phyloP scores from a whole-genome alignment of 2,329 filamentous ascomycete species.

The Cladosporium sp. region DNA sequence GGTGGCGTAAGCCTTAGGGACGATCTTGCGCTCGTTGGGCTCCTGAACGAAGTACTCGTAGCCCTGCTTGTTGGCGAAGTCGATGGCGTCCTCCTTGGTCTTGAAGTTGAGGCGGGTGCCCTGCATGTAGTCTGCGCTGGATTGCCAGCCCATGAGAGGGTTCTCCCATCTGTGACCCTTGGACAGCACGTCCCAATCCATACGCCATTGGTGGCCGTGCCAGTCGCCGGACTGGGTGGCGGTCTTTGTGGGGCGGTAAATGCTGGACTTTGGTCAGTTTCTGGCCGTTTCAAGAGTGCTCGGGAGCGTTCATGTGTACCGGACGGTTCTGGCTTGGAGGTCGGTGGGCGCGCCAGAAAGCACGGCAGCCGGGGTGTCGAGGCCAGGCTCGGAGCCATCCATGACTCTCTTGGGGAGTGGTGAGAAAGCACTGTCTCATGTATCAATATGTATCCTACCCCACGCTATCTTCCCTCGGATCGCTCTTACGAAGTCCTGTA shows the following conservation, averaged over 20 bases:
- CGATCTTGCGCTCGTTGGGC: slow-evolving; percentile 78
- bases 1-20: slow-evolving; percentile 92
- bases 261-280: slow-evolving; percentile 49
- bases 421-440: slow-evolving; percentile 65
- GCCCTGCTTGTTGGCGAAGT: slow-evolving; percentile 95
- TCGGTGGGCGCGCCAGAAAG: slow-evolving; percentile 90
- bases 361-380: slow-evolving; percentile 71
- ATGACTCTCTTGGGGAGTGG: slow-evolving; percentile 84
- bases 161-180: slow-evolving; percentile 99
- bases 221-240: slow-evolving; percentile 91
- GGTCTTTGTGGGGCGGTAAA: slow-evolving; percentile 87
- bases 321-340: slow-evolving; percentile 86
- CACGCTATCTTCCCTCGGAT: slow-evolving; percentile 7
- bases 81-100: slow-evolving; percentile 87
- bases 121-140: slow-evolving; percentile 90
- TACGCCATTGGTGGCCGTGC: slow-evolving; percentile 80
- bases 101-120: slow-evolving; percentile 87
- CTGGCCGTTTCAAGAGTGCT: neutral
- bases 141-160: slow-evolving; percentile 97
- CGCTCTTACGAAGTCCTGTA: slow-evolving; percentile 78
- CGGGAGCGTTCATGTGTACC: slow-evolving; percentile 50
- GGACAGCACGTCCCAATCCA: slow-evolving; percentile 93
- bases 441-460: slow-evolving; percentile 12
- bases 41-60: slow-evolving; percentile 99
- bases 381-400: slow-evolving; percentile 78